phyloP scores from a whole-genome alignment of 169 alveolate genomes.

The Eimeria maxima region DNA sequence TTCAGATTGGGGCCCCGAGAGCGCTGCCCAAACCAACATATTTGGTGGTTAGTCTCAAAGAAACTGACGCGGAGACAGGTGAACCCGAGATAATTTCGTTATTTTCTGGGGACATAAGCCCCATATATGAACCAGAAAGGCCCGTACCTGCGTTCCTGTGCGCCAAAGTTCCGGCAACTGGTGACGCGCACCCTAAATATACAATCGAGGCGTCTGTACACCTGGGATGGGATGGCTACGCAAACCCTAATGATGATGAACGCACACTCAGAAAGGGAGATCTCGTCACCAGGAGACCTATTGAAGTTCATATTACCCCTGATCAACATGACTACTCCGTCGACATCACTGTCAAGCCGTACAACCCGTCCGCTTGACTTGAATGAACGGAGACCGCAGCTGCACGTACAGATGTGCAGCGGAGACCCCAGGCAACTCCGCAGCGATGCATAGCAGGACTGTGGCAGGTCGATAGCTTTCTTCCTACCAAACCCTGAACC shows the following conservation, averaged over 20 bases:
- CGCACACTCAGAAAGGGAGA: conserved; percentile 66
- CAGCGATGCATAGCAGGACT: neutral
- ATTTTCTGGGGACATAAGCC: conserved; percentile 62
- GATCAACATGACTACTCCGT: conserved; percentile 66
- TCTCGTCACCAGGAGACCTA: conserved; percentile 1
- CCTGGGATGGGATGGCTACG: conserved; percentile 71
- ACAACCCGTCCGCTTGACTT: conserved; percentile 46
- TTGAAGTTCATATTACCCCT: conserved; percentile 45
- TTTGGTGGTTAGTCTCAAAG: conserved; percentile 59
- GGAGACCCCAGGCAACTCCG: neutral
- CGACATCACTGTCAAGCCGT: conserved; percentile 32
- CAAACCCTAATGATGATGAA: conserved; percentile 59
- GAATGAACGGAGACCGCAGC: neutral
- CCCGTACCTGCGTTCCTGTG: conserved; percentile 77
- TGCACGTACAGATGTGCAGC: neutral
- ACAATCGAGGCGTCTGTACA: conserved; percentile 57
- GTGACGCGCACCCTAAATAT: conserved; percentile 16
- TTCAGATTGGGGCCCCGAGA: conserved; percentile 2
- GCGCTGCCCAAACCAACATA: conserved; percentile 70
- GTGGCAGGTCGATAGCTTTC: neutral
- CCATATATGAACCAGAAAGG: conserved; percentile 44
- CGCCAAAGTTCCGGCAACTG: conserved; percentile 49
- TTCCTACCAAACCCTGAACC: neutral
- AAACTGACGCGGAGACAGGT: conserved; percentile 45
- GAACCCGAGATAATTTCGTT: conserved; percentile 66